Evolutionary conservation across 495 filamentous ascomycete genomes (phyloP).

Genomic region (Tuber calosporum): DNA sequence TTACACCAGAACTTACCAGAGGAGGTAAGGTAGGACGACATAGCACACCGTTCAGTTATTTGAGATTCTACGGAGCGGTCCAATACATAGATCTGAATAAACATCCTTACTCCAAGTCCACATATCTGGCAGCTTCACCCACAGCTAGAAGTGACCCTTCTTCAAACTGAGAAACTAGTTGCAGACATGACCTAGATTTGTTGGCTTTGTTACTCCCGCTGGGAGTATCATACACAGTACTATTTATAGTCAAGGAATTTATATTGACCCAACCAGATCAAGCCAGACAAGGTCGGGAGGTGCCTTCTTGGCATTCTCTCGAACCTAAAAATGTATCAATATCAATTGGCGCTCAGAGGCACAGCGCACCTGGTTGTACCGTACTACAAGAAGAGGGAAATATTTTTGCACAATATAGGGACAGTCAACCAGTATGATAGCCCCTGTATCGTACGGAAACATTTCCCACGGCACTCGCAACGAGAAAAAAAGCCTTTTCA

Average conservation of each 20-base stretch:
- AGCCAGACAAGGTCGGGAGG: background rate
- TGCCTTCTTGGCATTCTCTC: background rate
- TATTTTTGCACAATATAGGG: no score
- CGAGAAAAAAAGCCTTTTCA: no score
- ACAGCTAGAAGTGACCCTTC: background rate
- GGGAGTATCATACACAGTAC: background rate
- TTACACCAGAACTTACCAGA: no score
- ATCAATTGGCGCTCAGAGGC: background rate
- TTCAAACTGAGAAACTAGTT: background rate
- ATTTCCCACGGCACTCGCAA: no score
- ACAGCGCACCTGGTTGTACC: background rate
- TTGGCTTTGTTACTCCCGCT: background rate
- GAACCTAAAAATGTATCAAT: background rate
- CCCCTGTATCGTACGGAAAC: no score
- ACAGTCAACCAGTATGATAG: no score
- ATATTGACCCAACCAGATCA: background rate
- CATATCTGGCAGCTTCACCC: background rate
- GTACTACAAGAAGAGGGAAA: no score
- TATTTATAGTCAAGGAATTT: background rate
- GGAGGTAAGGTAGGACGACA: no score
- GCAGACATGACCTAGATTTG: background rate
- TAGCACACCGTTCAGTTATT: background rate
- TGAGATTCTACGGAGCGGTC: background rate
- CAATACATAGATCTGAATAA: background rate
- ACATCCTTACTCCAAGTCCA: background rate